Conservation (phyloP, 208 protist species). For the Zelonia costaricensis region DNA sequence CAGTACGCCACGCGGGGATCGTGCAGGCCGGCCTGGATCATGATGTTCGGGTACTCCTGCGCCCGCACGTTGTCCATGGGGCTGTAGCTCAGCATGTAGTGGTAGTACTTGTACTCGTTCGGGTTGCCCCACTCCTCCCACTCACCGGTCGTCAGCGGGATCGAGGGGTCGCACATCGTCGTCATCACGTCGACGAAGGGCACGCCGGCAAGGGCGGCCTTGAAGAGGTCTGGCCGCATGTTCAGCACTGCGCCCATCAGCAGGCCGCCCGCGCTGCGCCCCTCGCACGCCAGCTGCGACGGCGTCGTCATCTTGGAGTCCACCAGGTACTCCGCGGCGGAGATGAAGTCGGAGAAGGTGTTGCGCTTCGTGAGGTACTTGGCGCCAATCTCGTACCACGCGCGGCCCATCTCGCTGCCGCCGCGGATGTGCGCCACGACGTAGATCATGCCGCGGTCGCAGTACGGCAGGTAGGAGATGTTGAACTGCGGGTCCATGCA, state of each 20-base stretch:
- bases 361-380: slow-evolving; percentile 95
- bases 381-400: slow-evolving; percentile 89
- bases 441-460: slow-evolving; percentile 92
- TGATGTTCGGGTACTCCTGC: slow-evolving; percentile 84
- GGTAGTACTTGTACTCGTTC: slow-evolving; percentile 92
- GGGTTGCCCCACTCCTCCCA: slow-evolving; percentile 97
- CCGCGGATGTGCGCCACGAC: slow-evolving; percentile 92
- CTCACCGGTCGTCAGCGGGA: slow-evolving; percentile 91
- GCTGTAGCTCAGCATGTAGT: slow-evolving; percentile 96
- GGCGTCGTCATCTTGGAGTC: slow-evolving; percentile 60
- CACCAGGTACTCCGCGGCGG: slow-evolving; percentile 87
- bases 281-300: slow-evolving; percentile 83
- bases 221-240: slow-evolving; percentile 90
- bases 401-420: slow-evolving; percentile 91
- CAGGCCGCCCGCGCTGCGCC: slow-evolving; percentile 92
- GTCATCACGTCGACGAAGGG: slow-evolving; percentile 96
- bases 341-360: slow-evolving; percentile 94
- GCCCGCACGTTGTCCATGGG: slow-evolving; percentile 91
- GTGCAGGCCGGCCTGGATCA: slow-evolving; percentile 84
- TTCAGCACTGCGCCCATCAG: slow-evolving; percentile 93
- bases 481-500: slow-evolving; percentile 88
- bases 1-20: slow-evolving; percentile 93
- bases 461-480: slow-evolving; percentile 75
- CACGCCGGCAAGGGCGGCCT: slow-evolving; percentile 82
- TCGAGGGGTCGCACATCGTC: slow-evolving; percentile 92